Evolutionary conservation across 2,329 filamentous ascomycete species (phyloP), one percentile per base, ranked within the genome.

Genomic region (Septoria petroselini): DNA sequence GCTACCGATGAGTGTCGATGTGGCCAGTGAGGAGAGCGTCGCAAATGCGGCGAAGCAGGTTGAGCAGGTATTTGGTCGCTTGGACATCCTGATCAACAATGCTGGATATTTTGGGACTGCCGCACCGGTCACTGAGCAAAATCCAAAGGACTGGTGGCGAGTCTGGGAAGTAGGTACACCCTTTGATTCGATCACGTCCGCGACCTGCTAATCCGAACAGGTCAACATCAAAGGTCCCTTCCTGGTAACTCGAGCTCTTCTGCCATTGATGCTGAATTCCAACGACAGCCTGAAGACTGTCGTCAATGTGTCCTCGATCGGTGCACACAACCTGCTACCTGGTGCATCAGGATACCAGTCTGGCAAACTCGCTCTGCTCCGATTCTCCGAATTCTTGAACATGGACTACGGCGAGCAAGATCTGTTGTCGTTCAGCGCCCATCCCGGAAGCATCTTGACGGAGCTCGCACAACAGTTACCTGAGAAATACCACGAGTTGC

Each of bases 181-280:
- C 3, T n/a, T 19, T 12, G 35, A 6, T 1, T 27, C 23, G 23
- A n/a, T n/a, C n/a, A n/a, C n/a, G n/a, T n/a, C n/a, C n/a, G n/a
- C n/a, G 5, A 34, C 31, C 11, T 5, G 31, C 31, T 34, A 34
- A 34, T 34, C 4, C n/a, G 31, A 17, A 15, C 25, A 57, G 17
- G 71, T 78, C 52, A 81, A 80, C 55, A 58, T 79, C 23, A 72
- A 71, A 25, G 78, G 78, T 0, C 63, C 60, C 4, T 69, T 64
- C 55, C 52, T 63, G 27, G 46, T 65, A 7, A 59, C 56, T 6
- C 62, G 61, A n/a, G 53, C 71, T 2, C 77, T 80, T 50, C 58
- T 82, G 4, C 75, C 76, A 0, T 52, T 75, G 14, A 50, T 80
- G 7, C 58, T 65, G 6, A 27, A 27, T 4, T n/a, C 31, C 4